Conservation (phyloP, 2,329 filamentous ascomycete species). For the Aureobasidium pullulans region DNA sequence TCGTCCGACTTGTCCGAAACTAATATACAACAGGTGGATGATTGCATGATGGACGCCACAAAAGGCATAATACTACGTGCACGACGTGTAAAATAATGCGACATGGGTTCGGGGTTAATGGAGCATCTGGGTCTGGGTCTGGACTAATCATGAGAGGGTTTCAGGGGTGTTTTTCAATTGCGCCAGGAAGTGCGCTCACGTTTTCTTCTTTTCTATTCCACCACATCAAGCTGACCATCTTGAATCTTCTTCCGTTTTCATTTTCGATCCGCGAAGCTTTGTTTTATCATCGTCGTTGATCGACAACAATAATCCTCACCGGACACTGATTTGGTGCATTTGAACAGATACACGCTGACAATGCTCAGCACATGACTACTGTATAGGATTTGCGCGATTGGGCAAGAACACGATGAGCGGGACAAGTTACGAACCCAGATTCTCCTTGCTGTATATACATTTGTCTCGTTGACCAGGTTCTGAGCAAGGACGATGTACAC, state of each 20-base stretch:
- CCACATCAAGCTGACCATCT: not conserved
- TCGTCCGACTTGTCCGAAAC: not conserved
- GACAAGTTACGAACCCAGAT: too few relatives aligned
- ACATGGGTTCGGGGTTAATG: not conserved
- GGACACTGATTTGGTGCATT: too few relatives aligned
- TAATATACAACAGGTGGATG: slow-evolving; percentile 8
- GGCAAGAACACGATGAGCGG: too few relatives aligned
- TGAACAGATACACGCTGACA: too few relatives aligned
- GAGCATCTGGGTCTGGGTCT: not conserved
- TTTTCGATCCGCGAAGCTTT: not conserved
- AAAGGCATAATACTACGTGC: not conserved
- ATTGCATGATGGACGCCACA: not conserved
- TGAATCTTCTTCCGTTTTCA: not conserved
- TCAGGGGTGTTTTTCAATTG: not conserved
- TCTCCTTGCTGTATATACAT: too few relatives aligned
- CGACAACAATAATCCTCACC: too few relatives aligned
- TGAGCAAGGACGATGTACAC: too few relatives aligned
- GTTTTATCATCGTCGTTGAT: too few relatives aligned
- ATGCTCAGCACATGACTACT: too few relatives aligned
- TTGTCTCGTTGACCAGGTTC: too few relatives aligned
- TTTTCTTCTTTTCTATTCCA: not conserved
- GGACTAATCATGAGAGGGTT: not conserved
- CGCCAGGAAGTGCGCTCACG: not conserved
- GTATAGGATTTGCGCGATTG: too few relatives aligned
- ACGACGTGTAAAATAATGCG: slow-evolving; percentile 1